phyloP scores from a whole-genome alignment of 139 green algal species.

The Tetradesmus lagerheimii region DNA sequence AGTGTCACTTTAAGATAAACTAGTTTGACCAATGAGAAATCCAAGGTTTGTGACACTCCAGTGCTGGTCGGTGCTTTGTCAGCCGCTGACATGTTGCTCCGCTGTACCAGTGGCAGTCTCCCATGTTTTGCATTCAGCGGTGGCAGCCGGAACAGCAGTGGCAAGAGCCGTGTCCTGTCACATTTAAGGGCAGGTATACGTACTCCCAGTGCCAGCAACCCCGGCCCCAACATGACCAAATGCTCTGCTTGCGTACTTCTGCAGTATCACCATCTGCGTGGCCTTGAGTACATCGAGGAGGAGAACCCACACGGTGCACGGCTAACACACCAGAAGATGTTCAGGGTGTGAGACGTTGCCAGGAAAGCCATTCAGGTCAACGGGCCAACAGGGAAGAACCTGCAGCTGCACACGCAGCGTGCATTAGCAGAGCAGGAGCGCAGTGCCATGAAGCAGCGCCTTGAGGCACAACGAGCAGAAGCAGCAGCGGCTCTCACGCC shows the following conservation, averaged over 20 bases:
- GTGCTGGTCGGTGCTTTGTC: too few species aligned
- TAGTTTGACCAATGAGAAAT: too few species aligned
- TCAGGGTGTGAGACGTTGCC: neutral
- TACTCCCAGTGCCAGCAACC: too few species aligned
- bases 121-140: too few species aligned
- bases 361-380: neutral
- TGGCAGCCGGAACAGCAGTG: neutral
- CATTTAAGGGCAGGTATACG: too few species aligned
- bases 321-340: neutral
- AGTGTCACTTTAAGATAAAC: too few species aligned
- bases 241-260: neutral
- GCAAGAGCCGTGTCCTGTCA: too few species aligned
- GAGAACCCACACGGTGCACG: neutral
- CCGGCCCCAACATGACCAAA: too few species aligned
- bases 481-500: neutral
- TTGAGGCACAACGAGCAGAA: neutral
- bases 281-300: neutral
- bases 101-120: too few species aligned
- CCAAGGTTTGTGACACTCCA: too few species aligned
- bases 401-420: neutral
- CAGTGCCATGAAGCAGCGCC: neutral
- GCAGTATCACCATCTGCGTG: neutral
- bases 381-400: neutral
- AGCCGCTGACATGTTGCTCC: too few species aligned
- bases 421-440: neutral